Base-by-base conservation (phyloP, 345 rosid species). In the Fremontodendron californicum region DNA sequence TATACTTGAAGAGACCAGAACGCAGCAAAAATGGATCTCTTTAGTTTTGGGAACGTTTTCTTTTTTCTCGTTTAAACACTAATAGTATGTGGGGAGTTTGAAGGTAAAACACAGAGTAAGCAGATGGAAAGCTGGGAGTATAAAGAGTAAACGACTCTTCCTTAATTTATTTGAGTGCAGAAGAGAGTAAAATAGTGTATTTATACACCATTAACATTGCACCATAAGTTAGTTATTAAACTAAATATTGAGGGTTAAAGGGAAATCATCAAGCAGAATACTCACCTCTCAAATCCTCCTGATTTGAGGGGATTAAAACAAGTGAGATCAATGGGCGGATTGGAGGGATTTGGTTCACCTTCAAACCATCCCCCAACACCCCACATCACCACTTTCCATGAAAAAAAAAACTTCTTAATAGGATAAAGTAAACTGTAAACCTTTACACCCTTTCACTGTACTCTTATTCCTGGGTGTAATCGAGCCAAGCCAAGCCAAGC, bases 401-500 rank as follows among this genome's bases (percentile, higher is more conserved):
- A 29, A 6, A 33, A 40, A 40, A 18, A n/a, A 23, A 21, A 9
- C 23, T 54, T 54, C 2, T 27, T 58, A 54, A 39, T 25, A 29
- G 12, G 21, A 75, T 67, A 27, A 65, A 65, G 70, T 21, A 65
- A 65, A 39, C 18, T n/a, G n/a, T n/a, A n/a, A n/a, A n/a, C 70
- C 39, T 35, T 31, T 61, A 33, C 39, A 15, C 67, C 67, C 43
- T 61, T 54, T 61, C 1, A 27, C 69, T 6, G 27, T 64, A 64
- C 69, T 18, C 45, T 19, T n/a, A n/a, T n/a, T n/a, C n/a, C n/a
- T n/a, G n/a, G n/a, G n/a, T n/a, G n/a, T n/a, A n/a, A n/a, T n/a
- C n/a, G n/a, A n/a, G n/a, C n/a, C n/a, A n/a, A n/a, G n/a, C n/a
- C n/a, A n/a, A n/a, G n/a, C n/a, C n/a, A n/a, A n/a, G n/a, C n/a